Evolutionary conservation across 2,329 filamentous ascomycete genomes (phyloP), one percentile per base, ranked within the genome.

Genomic region (Aspergillus pseudoterreus): DNA sequence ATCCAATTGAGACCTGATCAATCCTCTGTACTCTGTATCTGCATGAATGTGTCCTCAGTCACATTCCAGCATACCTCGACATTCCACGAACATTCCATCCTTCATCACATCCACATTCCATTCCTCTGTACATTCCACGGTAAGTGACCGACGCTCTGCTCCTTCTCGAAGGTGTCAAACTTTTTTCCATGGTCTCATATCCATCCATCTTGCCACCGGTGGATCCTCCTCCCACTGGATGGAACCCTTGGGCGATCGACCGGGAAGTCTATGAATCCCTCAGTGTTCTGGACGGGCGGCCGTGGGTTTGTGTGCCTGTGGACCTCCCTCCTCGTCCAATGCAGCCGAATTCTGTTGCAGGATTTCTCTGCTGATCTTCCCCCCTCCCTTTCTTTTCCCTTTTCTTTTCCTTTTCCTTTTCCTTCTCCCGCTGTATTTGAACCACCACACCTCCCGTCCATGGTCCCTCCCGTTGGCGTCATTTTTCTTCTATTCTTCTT

Each of bases 401-500:
- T 38, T 17, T 38, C 33, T 36, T 10, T 36, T 10, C 11, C 11
- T 9, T 10, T 36, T 10, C 11, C 33, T 15, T 10, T 36, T 10
- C 15, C 33, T 36, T 6, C 15, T 10, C 15, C 6, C 5, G 4
- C 11, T 10, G 6, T 36, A 36, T 36, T 36, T 36, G 33, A 38
- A 17, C 6, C 5, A n/a, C 35, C 14, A n/a, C 14, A 1, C 15
- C 11, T 17, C 35, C 35, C 35, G 4, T 38, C 35, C 15, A 11
- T 38, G 14, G 14, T 38, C 15, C 14, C 14, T 17, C 14, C 35
- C 15, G 35, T 38, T 17, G 35, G 14, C 35, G 15, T 38, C 14
- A 38, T 38, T 38, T 55, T 50, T 55, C 49, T 47, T 14, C 30
- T 49, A 49, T 50, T 11, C 9, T 38, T 35, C 45, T 22, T 6